A percentile compares a stretch with the other conserved stretches of the same genome.
Conservation (phyloP, 345 rosid species). For the Salix suchowensis region DNA sequence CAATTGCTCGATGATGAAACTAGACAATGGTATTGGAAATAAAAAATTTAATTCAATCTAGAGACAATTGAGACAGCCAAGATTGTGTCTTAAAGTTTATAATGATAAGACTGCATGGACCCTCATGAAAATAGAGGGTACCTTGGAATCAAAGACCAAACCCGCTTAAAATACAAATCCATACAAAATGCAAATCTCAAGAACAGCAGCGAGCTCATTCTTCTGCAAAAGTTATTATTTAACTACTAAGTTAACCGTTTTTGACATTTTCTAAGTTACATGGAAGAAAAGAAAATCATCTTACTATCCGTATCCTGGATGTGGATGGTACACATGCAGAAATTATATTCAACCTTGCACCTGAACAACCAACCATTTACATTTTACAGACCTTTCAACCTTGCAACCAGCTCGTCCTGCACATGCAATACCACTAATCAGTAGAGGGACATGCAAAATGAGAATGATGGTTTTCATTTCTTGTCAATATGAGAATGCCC, state of each 20-base stretch:
- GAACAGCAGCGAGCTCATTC: neutral
- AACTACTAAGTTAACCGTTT: neutral
- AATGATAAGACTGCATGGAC: neutral
- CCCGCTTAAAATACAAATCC: neutral
- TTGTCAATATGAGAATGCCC: neutral
- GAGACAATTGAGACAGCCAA: neutral
- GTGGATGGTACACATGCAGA: neutral
- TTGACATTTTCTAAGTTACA: slow-evolving; percentile 9
- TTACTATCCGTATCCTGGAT: slow-evolving; percentile 3
- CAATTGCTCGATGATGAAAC: neutral
- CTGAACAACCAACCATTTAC: slow-evolving; percentile 29
- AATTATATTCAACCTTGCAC: neutral
- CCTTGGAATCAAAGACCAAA: neutral
- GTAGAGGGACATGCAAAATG: neutral
- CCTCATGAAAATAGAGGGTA: neutral
- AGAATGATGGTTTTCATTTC: neutral
- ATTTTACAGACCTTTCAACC: slow-evolving; percentile 42
- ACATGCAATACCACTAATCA: slow-evolving; percentile 6
- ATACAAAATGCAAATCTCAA: neutral
- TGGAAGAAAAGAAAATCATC: slow-evolving; percentile 10
- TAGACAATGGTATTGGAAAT: neutral
- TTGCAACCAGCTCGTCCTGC: slow-evolving; percentile 87
- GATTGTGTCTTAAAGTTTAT: neutral
- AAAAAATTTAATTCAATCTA: neutral
- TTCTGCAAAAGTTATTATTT: neutral